Evolutionary conservation across 176 grass and related monocot species (phyloP), one percentile per base, ranked within the genome.

Genomic region (Guadua angustifolia): DNA sequence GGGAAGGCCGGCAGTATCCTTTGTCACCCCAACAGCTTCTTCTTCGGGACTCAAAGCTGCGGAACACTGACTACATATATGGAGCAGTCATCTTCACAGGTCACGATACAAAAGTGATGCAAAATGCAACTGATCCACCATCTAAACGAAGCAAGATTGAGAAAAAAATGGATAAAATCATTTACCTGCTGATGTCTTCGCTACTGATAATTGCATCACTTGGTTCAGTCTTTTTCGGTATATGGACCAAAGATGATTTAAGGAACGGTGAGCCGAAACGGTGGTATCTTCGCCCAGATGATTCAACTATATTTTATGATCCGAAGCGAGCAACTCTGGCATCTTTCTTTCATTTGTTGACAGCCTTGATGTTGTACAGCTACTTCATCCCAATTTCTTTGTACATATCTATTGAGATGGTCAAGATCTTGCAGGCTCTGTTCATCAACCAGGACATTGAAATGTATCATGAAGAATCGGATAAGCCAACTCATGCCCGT

Each of bases 321-420:
- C 97, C 93, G 22, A 84, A 88, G 11, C 82, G 81, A 70, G 77
- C 86, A 58, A 40, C 80, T 75, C 39, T 94, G 42, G 86, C 97
- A 78, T 94, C 97, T 16, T 91, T 99, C 62, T 94, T 80, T 69
- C 97, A 99, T 83, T 92, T 99, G 60, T 75, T 99, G 81, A 99
- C 97, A 62, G 88, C 97, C 45, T 92, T 99, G 88, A 99, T 99
- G 89, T 82, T 99, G 61, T 99, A 99, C 79, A 90, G 79, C 73
- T 92, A 92, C 84, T 99, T 99, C 84, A 96, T 99, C 50, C 97
- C 97, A 43, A 96, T 99, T 74, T 99, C 97, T 58, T 87, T 99
- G 79, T 99, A 99, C 75, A 93, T 99, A 84, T 96, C 93, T 19
- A 99, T 99, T 24, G 97, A 99, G 88, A 99, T 99, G 71, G 97